A percentile compares a stretch with the other conserved stretches of the same genome.
These are phyloP conservation scores for Zangia roseola DNA, from an alignment of 768 basidiomycete genomes.

Conservation along the genomic window DNA sequence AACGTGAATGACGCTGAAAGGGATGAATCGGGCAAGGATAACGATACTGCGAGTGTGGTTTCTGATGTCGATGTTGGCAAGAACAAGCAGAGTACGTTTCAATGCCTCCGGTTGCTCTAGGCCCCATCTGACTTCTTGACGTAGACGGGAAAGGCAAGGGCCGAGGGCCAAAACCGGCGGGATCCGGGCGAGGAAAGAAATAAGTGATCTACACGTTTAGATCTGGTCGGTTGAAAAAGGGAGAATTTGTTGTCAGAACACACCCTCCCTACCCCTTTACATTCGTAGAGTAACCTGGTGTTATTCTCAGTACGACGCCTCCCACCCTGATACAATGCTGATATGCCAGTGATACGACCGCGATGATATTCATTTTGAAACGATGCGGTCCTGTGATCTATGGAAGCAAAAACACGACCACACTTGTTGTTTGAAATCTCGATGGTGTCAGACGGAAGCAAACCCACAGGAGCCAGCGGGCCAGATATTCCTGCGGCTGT, in stretches of 20 bases:
- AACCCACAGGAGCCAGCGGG: background rate
- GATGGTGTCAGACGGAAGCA: background rate
- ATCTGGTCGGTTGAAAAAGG: constrained; percentile 1
- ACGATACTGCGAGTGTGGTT: constrained; percentile 7
- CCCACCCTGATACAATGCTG: constrained; percentile 4
- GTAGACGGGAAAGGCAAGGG: background rate
- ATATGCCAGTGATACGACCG: constrained; percentile 10
- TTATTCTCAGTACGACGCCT: constrained; percentile 8
- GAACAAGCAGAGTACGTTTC: constrained; percentile 14
- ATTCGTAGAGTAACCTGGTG: constrained; percentile 18
- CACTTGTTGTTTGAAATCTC: constrained; percentile 1
- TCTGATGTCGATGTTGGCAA: constrained; percentile 23
- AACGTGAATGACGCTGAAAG: constrained; percentile 25
- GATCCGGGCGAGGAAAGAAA: background rate
- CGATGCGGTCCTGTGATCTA: constrained; percentile 5
- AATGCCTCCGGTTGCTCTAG: background rate
- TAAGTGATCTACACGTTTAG: background rate
- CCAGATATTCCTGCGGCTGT: background rate
- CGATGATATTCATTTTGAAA: constrained; percentile 1
- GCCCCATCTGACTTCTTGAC: constrained; percentile 9
- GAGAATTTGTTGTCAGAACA: background rate
- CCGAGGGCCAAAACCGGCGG: background rate
- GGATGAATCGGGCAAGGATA: constrained; percentile 28
- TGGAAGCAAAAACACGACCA: constrained; percentile 6
- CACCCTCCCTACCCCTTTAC: background rate